phyloP scores from a whole-genome alignment of 2,329 filamentous ascomycete species.

The Penicillium occitanis region DNA sequence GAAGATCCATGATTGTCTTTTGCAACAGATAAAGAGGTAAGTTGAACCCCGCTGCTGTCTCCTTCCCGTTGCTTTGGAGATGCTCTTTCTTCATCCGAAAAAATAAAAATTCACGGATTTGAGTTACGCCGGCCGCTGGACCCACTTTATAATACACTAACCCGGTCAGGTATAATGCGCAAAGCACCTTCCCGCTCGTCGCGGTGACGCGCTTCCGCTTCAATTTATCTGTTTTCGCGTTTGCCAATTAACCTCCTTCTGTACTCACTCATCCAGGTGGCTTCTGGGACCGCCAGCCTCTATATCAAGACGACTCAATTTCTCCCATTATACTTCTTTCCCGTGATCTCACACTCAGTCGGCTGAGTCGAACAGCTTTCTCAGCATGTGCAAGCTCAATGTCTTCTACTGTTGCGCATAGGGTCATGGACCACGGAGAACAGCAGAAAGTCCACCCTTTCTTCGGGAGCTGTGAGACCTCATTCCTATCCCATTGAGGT shows the following conservation, averaged over 20 bases:
- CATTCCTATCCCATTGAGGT: neutral
- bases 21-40: neutral
- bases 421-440: conserved; percentile 42
- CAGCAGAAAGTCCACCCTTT: conserved; percentile 44
- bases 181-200: conserved; percentile 5
- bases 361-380: neutral
- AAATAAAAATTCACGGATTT: conserved; percentile 14
- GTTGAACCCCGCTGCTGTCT: neutral
- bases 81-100: neutral
- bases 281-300: neutral
- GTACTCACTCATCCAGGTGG: neutral
- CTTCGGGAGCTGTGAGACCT: conserved; percentile 39
- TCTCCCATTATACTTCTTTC: neutral
- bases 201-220: conserved; percentile 19
- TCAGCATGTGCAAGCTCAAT: conserved; percentile 29
- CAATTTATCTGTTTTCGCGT: neutral
- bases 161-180: neutral
- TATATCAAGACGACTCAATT: neutral
- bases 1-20: conserved; percentile 42
- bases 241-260: conserved; percentile 2
- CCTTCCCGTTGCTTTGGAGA: conserved; percentile 1
- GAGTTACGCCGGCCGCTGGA: conserved; percentile 12
- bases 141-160: neutral
- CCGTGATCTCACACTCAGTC: conserved; percentile 22
- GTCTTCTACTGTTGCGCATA: conserved; percentile 30